phyloP scores from a whole-genome alignment of 2,329 filamentous ascomycete species.

The Fonsecaea multimorphosa region DNA sequence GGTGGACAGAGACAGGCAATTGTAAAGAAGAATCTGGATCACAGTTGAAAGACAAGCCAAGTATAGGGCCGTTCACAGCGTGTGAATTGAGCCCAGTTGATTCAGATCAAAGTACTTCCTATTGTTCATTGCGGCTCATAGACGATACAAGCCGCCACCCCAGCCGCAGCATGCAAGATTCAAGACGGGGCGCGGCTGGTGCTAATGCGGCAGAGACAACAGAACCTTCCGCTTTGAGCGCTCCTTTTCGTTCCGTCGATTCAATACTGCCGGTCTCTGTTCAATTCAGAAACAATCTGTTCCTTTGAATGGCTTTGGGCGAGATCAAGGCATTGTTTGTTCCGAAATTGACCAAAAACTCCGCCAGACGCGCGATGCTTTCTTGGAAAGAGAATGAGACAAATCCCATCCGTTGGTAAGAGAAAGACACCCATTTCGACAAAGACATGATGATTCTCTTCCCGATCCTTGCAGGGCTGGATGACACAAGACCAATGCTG shows the following conservation, averaged over 20 bases:
- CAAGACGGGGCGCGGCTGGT: not conserved
- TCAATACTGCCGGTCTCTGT: conserved; percentile 1
- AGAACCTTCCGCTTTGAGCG: not conserved
- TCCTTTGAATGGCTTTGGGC: not conserved
- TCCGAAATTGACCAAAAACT: not conserved
- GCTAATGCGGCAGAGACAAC: not conserved
- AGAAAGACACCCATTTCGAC: not conserved
- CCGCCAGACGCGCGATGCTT: not conserved
- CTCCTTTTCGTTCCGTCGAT: not conserved
- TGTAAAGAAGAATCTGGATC: not conserved
- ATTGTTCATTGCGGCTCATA: not conserved
- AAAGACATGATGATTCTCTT: not conserved
- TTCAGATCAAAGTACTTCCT: not conserved
- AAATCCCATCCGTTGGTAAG: not conserved
- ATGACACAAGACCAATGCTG: not conserved
- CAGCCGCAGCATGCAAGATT: not conserved
- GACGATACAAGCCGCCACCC: not conserved
- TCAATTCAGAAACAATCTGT: not conserved
- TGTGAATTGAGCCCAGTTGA: not conserved
- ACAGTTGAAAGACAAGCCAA: not conserved
- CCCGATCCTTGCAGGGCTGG: not conserved
- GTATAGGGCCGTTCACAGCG: not conserved
- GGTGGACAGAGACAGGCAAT: not conserved
- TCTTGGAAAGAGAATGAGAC: not conserved
- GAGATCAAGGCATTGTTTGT: not conserved